A percentile compares a stretch with the other conserved stretches of the same genome.
These are phyloP conservation scores for Zizania palustris DNA, from an alignment of 202 grass and related monocot genomes.

Conservation along the genomic window DNA sequence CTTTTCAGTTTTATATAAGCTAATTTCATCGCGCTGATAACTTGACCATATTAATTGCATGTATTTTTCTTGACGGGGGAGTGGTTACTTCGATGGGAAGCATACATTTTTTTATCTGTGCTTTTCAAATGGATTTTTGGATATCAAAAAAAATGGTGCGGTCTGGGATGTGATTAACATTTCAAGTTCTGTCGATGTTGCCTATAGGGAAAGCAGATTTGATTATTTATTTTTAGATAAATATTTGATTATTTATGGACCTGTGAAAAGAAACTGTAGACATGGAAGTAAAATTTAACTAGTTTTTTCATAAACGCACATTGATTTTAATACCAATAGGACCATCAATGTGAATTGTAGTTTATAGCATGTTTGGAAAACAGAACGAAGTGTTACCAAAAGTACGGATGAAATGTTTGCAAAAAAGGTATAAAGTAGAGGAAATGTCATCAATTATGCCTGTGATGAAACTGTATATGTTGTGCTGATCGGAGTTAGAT, in stretches of 20 bases:
- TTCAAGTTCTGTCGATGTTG: neutral
- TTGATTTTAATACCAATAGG: conserved; percentile 7
- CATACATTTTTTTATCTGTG: neutral
- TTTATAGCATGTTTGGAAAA: neutral
- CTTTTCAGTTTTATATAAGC: neutral
- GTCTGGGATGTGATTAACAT: neutral
- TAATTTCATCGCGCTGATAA: neutral
- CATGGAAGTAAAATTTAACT: neutral
- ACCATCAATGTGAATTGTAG: neutral
- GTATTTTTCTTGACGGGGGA: neutral
- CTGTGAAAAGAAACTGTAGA: neutral
- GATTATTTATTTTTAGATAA: neutral
- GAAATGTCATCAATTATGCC: neutral
- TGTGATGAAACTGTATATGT: neutral
- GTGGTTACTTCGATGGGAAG: conserved; percentile 9
- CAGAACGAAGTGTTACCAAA: neutral
- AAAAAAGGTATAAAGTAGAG: neutral
- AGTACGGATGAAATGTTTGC: neutral
- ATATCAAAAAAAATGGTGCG: neutral
- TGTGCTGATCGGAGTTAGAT: neutral
- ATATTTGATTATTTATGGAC: neutral
- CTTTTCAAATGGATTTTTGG: neutral
- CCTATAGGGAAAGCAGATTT: neutral
- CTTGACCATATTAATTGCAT: conserved; percentile 26
- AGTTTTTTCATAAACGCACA: neutral